Base-by-base conservation (phyloP, 2,329 filamentous ascomycete genomes). In the Colletotrichum limetticola region DNA sequence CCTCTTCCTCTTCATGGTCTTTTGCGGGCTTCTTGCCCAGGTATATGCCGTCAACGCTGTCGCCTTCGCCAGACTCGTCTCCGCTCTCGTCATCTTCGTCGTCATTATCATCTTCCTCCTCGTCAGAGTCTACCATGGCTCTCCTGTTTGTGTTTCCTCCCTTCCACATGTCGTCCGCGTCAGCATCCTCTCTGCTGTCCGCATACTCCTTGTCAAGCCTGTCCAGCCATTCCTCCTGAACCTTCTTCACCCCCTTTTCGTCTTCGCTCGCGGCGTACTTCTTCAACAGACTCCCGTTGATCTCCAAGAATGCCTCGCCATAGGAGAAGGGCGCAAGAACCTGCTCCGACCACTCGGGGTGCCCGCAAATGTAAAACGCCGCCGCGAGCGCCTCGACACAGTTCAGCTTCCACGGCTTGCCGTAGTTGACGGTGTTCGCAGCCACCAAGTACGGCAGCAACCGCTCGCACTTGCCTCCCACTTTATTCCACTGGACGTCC, bases 401-500 rank as follows among this genome's bases (percentile, higher is more conserved):
- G 83, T 99, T 99, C 75, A 99, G 83, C 67, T 95, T 89, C 94
- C 95, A 98, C 5, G 97, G 97, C 79, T 94, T 94, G 74, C 97
- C 97, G 84, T 99, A 99, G 85, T 99, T 99, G 79, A 98, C 97
- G 1, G 94, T 93, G 82, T 99, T 99, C 60, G 97, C 97, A 6
- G 97, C 97, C 62, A 99, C 95, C 8, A 99, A 91, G 82, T 99
- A 99, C 0, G 97, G 97, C 69, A 99, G 86, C 75, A 98, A 83
- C 66, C 97, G 88, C 86, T 98, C 95, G 82, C 95, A 97, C 82
- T 95, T 97, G 28, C 97, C 97, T 32, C 97, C 97, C 72, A 99
- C 97, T 76, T 93, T 93, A 71, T 87, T 88, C 91, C 96, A 99
- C 65, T 96, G 95, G 5, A 99, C 92, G 83, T 99, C 97, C 60